Percentiles rank a stretch among this genome's conserved stretches.
Evolutionary conservation across 2,329 filamentous ascomycete species (phyloP).

Genomic region (Graphiopsis chlorocephala): DNA sequence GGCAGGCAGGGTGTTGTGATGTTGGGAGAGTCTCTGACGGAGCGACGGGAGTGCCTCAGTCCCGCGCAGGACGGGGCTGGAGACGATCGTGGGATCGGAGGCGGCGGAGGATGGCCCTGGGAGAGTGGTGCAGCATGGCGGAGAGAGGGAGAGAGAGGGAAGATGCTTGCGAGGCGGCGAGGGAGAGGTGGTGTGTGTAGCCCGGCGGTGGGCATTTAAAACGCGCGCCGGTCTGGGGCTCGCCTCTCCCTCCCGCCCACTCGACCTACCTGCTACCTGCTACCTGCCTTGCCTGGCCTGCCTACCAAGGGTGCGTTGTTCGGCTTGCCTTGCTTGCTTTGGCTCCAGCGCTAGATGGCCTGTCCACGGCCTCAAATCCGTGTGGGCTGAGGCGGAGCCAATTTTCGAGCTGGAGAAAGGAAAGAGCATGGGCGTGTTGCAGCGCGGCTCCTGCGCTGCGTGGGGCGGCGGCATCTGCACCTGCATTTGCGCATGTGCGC

Average conservation of each 20-base stretch:
- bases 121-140: conserved; percentile 20
- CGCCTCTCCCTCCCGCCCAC: not conserved
- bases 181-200: conserved; percentile 9
- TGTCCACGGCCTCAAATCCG: not conserved
- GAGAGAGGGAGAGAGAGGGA: not conserved
- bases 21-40: conserved; percentile 18
- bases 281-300: not conserved
- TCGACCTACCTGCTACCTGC: not conserved
- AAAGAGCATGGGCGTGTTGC: not conserved
- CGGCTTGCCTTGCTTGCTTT: not conserved
- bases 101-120: conserved; percentile 36
- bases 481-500: too few relatives aligned
- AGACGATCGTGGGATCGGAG: conserved; percentile 36
- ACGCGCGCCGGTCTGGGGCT: conserved; percentile 14
- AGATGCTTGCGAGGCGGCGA: not conserved
- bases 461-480: not conserved
- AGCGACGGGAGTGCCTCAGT: conserved; percentile 38
- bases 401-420: not conserved
- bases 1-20: conserved; percentile 18
- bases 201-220: conserved; percentile 12
- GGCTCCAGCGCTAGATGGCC: not conserved
- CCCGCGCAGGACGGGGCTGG: conserved; percentile 51
- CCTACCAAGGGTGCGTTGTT: not conserved
- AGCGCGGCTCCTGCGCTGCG: not conserved
- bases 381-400: not conserved